phyloP scores from a whole-genome alignment of 2,329 filamentous ascomycete species.

The Fusarium tjaetaba region DNA sequence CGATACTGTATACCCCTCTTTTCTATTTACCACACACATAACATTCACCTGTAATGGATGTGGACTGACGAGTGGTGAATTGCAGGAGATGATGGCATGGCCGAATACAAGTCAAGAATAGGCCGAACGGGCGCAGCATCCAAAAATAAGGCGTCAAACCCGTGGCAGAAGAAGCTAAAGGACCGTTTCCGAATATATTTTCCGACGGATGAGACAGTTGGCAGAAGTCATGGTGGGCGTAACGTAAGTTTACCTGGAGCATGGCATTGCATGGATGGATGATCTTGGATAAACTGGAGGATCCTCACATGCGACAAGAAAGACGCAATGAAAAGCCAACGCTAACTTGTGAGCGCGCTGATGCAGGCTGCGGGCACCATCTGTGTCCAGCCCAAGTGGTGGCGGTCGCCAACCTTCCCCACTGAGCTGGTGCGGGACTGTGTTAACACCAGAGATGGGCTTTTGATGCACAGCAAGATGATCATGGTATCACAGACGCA shows the following conservation, averaged over 20 bases:
- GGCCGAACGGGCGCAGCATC: slow-evolving; percentile 41
- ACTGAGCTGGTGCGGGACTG: slow-evolving; percentile 77
- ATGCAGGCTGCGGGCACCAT: slow-evolving; percentile 82
- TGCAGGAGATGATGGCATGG: slow-evolving; percentile 53
- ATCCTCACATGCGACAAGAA: slow-evolving; percentile 31
- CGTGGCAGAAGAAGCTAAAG: slow-evolving; percentile 45
- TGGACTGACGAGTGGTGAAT: slow-evolving; percentile 22
- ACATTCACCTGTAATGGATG: slow-evolving; percentile 14
- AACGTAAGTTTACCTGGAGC: slow-evolving; percentile 51
- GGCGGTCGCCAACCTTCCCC: slow-evolving; percentile 75
- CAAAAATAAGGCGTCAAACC: slow-evolving; percentile 36
- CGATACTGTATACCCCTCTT: slow-evolving; percentile 27
- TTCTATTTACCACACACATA: slow-evolving; percentile 23
- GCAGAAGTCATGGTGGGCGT: slow-evolving; percentile 69
- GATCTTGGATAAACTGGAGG: slow-evolving; percentile 26
- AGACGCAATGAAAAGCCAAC: slow-evolving; percentile 25
- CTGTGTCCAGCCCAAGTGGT: slow-evolving; percentile 79
- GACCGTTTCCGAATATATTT: slow-evolving; percentile 80
- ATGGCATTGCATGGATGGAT: slow-evolving; percentile 7
- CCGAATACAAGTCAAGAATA: slow-evolving; percentile 55
- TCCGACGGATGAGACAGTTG: slow-evolving; percentile 77
- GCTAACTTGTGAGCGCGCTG: slow-evolving; percentile 40
- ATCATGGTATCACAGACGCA: slow-evolving; percentile 55
- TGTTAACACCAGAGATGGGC: slow-evolving; percentile 72
- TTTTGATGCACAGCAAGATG: slow-evolving; percentile 91